Conservation (phyloP, 768 basidiomycete genomes). For the Suillus fuscotomentosus region DNA sequence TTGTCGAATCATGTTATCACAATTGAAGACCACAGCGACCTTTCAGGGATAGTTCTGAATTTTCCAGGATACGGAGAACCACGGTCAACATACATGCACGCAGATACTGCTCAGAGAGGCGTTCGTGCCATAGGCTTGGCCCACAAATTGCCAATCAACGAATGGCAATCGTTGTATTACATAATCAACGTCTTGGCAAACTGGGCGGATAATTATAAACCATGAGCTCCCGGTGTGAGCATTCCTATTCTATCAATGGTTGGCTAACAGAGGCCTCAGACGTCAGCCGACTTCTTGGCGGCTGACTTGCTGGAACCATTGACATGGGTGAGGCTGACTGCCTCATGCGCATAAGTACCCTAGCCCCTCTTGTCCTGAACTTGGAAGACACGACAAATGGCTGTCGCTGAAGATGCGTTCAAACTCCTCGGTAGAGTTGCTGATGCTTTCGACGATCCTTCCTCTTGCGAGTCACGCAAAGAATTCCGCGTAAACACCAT, state of each 20-base stretch:
- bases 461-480: conserved; percentile 18
- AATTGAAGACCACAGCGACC: too few species aligned
- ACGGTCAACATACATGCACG: too few species aligned
- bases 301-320: neutral
- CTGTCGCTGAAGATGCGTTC: conserved; percentile 15
- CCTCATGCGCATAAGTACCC: neutral
- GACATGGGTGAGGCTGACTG: neutral
- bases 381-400: neutral
- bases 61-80: too few species aligned
- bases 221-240: too few species aligned
- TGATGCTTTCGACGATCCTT: conserved; percentile 28
- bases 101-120: too few species aligned
- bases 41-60: too few species aligned
- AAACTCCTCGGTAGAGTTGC: conserved; percentile 26
- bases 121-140: too few species aligned
- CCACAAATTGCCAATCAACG: too few species aligned
- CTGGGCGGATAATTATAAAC: too few species aligned
- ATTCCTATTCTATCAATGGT: neutral
- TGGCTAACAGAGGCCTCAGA: neutral
- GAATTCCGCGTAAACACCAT: conserved; percentile 20
- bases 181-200: too few species aligned
- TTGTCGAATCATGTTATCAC: too few species aligned
- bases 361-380: neutral
- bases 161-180: too few species aligned
- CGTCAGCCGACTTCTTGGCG: neutral